These are phyloP conservation scores for Penicillium thymicola DNA, from an alignment of 2,329 filamentous ascomycete genomes.

Conservation along the genomic window DNA sequence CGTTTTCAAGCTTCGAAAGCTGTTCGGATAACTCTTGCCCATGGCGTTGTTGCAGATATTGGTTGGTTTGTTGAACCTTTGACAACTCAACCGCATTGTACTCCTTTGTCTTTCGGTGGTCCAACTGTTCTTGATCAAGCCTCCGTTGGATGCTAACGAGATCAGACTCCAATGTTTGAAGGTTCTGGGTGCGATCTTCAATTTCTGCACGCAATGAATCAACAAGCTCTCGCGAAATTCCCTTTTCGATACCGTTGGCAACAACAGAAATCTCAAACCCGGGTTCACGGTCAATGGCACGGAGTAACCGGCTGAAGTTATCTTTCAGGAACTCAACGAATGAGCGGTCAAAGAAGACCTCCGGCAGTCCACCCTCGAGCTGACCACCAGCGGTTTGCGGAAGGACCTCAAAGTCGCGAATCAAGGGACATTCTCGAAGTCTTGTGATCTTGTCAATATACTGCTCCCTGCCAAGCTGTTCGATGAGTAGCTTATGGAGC, in stretches of 20 bases:
- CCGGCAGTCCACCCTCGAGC: conserved; percentile 59
- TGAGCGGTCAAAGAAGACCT: conserved; percentile 78
- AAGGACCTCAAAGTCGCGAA: conserved; percentile 87
- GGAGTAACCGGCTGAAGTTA: conserved; percentile 80
- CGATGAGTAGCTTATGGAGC: conserved; percentile 72
- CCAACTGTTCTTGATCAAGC: conserved; percentile 67
- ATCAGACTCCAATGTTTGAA: conserved; percentile 57
- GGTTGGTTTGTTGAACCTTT: conserved; percentile 64
- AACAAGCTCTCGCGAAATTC: conserved; percentile 89
- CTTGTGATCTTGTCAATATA: conserved; percentile 80
- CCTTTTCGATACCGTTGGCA: conserved; percentile 76
- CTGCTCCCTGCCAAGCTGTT: conserved; percentile 76
- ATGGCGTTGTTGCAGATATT: conserved; percentile 67
- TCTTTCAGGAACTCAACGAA: conserved; percentile 97
- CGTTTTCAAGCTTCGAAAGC: conserved; percentile 41
- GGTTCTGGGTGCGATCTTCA: conserved; percentile 64
- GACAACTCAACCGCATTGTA: conserved; percentile 53
- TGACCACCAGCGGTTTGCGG: conserved; percentile 63
- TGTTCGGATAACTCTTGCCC: conserved; percentile 60
- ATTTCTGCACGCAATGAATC: conserved; percentile 77
- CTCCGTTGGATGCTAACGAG: conserved; percentile 54
- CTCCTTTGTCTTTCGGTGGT: conserved; percentile 66
- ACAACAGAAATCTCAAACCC: conserved; percentile 79
- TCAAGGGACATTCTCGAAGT: conserved; percentile 70
- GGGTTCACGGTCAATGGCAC: conserved; percentile 87